phyloP scores from a whole-genome alignment of 2,329 filamentous ascomycete genomes.

The Aspergillaceae sp. region DNA sequence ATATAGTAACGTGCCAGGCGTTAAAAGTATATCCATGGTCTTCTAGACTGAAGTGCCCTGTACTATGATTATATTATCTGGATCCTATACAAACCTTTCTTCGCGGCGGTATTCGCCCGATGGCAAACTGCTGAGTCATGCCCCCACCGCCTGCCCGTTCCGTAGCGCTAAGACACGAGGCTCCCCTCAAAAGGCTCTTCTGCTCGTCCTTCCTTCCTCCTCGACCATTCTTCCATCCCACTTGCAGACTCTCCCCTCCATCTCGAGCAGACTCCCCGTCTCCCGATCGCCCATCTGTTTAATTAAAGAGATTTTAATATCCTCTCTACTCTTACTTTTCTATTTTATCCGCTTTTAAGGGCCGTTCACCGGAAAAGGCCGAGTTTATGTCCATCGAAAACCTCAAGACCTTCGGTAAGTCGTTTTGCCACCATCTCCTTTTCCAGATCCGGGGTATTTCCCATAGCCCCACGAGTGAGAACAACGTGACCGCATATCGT shows the following conservation, averaged over 20 bases:
- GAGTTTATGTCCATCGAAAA: slow-evolving; percentile 99
- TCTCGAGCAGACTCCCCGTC: slow-evolving; percentile 14
- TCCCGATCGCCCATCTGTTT: background rate
- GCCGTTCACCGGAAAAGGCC: slow-evolving; percentile 53
- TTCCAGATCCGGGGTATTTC: background rate
- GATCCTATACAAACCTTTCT: no score
- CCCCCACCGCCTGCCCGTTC: slow-evolving; percentile 27
- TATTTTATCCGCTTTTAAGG: slow-evolving; percentile 33
- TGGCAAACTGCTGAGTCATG: slow-evolving; percentile 17
- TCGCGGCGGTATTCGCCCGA: background rate
- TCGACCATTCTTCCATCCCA: slow-evolving; percentile 9
- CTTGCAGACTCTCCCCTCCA: background rate
- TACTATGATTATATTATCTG: no score
- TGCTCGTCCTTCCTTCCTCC: slow-evolving; percentile 14
- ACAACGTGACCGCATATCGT: no score
- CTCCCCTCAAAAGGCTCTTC: slow-evolving; percentile 31
- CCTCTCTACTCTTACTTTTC: slow-evolving; percentile 18
- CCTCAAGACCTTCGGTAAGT: slow-evolving; percentile 88
- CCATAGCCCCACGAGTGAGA: background rate
- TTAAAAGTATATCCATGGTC: no score
- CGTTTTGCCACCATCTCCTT: slow-evolving; percentile 20
- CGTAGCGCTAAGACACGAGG: slow-evolving; percentile 11
- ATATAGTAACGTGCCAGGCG: no score
- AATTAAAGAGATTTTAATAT: slow-evolving; percentile 25
- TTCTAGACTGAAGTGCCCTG: no score